Percentiles rank a stretch among this genome's conserved stretches.
Evolutionary conservation across 2,329 filamentous ascomycete species (phyloP).

Genomic region (Clarireedia homoeocarpa): DNA sequence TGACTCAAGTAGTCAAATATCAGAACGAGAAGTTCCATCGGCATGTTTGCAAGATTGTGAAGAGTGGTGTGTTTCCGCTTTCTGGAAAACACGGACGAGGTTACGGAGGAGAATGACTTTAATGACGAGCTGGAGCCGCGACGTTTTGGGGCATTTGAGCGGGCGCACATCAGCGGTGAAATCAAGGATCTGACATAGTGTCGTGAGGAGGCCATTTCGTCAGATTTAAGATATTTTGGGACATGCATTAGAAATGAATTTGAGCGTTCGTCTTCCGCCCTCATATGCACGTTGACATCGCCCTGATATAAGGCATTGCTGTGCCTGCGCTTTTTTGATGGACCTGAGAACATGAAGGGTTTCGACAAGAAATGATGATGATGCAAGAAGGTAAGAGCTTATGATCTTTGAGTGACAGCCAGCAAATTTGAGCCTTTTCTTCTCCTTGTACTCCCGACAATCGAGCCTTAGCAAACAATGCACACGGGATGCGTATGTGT

Average conservation of each 20-base stretch:
- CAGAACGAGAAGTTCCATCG: conserved; percentile 15
- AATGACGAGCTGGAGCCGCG: not conserved
- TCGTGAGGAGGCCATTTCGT: not conserved
- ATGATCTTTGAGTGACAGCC: not conserved
- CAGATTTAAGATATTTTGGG: not conserved
- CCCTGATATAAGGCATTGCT: not conserved
- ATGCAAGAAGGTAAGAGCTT: not conserved
- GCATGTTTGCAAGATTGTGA: conserved; percentile 14
- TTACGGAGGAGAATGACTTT: not conserved
- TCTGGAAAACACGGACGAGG: not conserved
- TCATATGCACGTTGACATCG: not conserved
- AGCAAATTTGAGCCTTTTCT: conserved; percentile 2
- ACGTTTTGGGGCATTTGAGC: not conserved
- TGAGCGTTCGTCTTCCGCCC: not conserved
- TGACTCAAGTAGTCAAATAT: conserved; percentile 18
- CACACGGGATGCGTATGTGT: not conserved
- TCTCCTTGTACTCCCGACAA: not conserved
- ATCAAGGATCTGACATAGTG: not conserved
- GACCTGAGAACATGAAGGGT: not conserved
- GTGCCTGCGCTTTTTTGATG: not conserved
- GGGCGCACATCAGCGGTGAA: not conserved
- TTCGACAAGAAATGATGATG: not conserved
- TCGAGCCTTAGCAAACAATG: not conserved
- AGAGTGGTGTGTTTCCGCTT: not conserved
- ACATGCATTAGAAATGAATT: not conserved